Percentiles rank a stretch among this genome's conserved stretches.
phyloP scores from a whole-genome alignment of 805 yeast genomes.

The Cyberlindnera amylophila region DNA sequence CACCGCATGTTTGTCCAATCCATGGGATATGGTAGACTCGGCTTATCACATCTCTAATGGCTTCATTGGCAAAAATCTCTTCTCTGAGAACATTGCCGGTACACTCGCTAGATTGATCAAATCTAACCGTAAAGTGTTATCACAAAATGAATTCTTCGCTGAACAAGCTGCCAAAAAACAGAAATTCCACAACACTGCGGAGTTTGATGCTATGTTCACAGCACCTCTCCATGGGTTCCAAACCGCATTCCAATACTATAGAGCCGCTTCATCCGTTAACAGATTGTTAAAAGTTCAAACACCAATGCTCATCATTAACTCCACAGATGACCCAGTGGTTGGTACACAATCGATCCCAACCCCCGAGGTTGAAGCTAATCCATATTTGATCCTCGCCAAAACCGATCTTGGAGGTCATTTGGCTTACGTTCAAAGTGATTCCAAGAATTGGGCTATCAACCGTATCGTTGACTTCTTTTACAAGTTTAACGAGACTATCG shows the following conservation, averaged over 20 bases:
- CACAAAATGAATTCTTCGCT: slow-evolving; percentile 31
- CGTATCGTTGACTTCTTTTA: slow-evolving; percentile 39
- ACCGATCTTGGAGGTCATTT: slow-evolving; percentile 73
- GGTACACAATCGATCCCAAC: slow-evolving; percentile 48
- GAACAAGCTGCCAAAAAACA: slow-evolving; percentile 35
- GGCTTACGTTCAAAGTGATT: slow-evolving; percentile 43
- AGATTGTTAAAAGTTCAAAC: slow-evolving; percentile 53
- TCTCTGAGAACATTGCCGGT: slow-evolving; percentile 38
- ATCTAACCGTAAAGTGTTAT: slow-evolving; percentile 37
- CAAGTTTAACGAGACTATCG: slow-evolving; percentile 35
- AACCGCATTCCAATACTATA: slow-evolving; percentile 57
- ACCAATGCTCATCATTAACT: slow-evolving; percentile 57
- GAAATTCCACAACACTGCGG: slow-evolving; percentile 37
- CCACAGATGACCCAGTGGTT: slow-evolving; percentile 67
- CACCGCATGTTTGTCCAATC: slow-evolving; percentile 58
- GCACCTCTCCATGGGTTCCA: slow-evolving; percentile 60
- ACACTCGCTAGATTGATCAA: slow-evolving; percentile 41
- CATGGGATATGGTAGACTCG: slow-evolving; percentile 68
- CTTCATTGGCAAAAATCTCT: slow-evolving; percentile 37
- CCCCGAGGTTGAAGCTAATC: slow-evolving; percentile 48
- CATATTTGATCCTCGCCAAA: slow-evolving; percentile 52
- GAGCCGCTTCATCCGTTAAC: slow-evolving; percentile 59
- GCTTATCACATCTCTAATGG: slow-evolving; percentile 39
- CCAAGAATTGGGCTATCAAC: slow-evolving; percentile 45
- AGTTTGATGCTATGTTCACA: slow-evolving; percentile 63